Percentiles rank a stretch among this genome's conserved stretches.
Evolutionary conservation across 1,284 basidiomycete genomes (phyloP).

Genomic region (Somion occarium): DNA sequence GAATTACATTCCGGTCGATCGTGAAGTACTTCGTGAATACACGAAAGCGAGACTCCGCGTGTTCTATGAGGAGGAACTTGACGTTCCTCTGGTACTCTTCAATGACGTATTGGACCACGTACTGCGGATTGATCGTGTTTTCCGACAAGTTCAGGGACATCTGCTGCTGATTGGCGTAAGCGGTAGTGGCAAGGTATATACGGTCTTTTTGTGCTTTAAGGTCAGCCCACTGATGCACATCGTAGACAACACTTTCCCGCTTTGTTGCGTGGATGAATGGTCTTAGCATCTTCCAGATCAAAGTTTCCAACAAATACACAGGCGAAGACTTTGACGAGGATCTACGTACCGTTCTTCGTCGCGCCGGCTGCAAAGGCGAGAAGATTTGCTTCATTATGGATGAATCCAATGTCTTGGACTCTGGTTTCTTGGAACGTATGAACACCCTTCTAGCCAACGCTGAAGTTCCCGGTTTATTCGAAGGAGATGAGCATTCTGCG

Average conservation of each 20-base stretch:
- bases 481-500: constrained; percentile 95
- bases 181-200: constrained; percentile 89
- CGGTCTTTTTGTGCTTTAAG: background rate
- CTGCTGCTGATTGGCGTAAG: constrained; percentile 95
- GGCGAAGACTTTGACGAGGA: constrained; percentile 99
- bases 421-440: constrained; percentile 98
- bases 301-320: constrained; percentile 98
- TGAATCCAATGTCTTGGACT: constrained; percentile 97
- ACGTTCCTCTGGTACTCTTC: constrained; percentile 97
- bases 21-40: constrained; percentile 91
- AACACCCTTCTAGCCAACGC: constrained; percentile 98
- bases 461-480: constrained; percentile 98
- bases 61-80: constrained; percentile 97
- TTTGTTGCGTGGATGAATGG: constrained; percentile 99
- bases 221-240: constrained; percentile 9
- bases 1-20: constrained; percentile 92
- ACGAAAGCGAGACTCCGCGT: constrained; percentile 94
- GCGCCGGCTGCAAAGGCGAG: constrained; percentile 96
- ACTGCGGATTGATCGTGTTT: constrained; percentile 96
- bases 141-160: constrained; percentile 97
- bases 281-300: constrained; percentile 97
- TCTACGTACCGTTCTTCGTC: constrained; percentile 86
- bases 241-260: constrained; percentile 90
- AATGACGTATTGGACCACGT: constrained; percentile 99
- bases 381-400: constrained; percentile 99